Evolutionary conservation across 768 basidiomycete species (phyloP), one percentile per base, ranked within the genome.

Genomic region (Collybia sordida): DNA sequence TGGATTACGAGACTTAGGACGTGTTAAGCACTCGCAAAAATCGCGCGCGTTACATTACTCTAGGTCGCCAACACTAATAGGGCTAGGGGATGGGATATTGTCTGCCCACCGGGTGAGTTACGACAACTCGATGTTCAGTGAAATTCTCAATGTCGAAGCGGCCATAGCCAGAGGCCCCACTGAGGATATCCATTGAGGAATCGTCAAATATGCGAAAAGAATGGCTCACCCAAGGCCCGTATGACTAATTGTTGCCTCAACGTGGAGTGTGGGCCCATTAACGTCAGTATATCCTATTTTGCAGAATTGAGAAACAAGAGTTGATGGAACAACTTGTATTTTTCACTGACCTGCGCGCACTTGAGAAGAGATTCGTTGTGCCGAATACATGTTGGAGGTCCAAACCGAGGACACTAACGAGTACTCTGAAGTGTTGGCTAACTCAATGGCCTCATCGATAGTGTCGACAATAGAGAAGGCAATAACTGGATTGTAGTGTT

Each of bases 341-440:
- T n/a, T 6, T 4, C 6, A 44, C 67, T 36, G 38, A 79, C 78
- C 76, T 48, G 78, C 66, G 19, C 77, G 73, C 36, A 86, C 71
- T 6, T 73, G 66, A 22, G 64, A 64, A 17, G 81, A 78, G 14
- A 83, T 66, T 4, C 70, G 62, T 51, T 78, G 63, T 0, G 77
- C 81, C 21, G 57, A 54, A 49, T 72, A 62, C 28, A 77, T 50
- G 54, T 82, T 73, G 4, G 57, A 59, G 0, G 81, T 77, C 81
- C 83, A 86, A 9, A 86, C 55, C 0, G 75, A 69, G 0, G 82
- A 69, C 1, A 69, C 64, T 25, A 87, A 64, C 3, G 80, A 78
- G 42, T 80, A 83, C 1, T 77, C 74, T 0, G 77, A 71, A 1
- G 70, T 65, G 54, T 86, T 86, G 4, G 82, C 81, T 15, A 82